A percentile compares a stretch with the other conserved stretches of the same genome.
phyloP scores from a whole-genome alignment of 78 protist genomes.

The Pelomyxa schiedti region DNA sequence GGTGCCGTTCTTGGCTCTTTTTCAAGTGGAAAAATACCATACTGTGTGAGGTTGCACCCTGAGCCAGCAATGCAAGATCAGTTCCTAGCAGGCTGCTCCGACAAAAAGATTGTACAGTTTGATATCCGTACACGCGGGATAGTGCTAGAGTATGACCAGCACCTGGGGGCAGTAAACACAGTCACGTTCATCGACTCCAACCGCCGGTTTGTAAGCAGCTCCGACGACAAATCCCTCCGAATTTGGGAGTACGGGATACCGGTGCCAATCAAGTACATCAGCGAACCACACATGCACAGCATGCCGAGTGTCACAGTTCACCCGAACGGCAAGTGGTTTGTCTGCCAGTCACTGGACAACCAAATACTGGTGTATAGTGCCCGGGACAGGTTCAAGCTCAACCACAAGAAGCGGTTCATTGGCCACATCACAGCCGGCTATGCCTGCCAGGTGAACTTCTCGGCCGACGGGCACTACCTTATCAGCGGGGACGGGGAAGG shows the following conservation, averaged over 20 bases:
- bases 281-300: constrained; percentile 55
- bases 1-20: constrained; percentile 62
- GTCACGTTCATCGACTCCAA: constrained; percentile 80
- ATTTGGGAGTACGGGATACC: constrained; percentile 94
- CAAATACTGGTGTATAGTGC: constrained; percentile 67
- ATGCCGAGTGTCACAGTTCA: constrained; percentile 69
- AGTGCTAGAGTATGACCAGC: constrained; percentile 83
- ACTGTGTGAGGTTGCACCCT: constrained; percentile 69
- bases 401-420: constrained; percentile 63
- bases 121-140: constrained; percentile 51
- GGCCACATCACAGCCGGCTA: constrained; percentile 88
- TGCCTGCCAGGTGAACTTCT: constrained; percentile 78
- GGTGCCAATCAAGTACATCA: constrained; percentile 75
- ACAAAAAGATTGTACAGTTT: constrained; percentile 65
- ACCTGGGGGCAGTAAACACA: constrained; percentile 82
- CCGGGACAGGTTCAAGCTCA: constrained; percentile 51
- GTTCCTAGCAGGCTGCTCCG: constrained; percentile 69
- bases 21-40: constrained; percentile 43
- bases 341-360: constrained; percentile 82
- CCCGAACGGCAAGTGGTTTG: constrained; percentile 77
- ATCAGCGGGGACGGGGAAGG: constrained; percentile 84
- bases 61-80: constrained; percentile 41
- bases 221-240: constrained; percentile 88
- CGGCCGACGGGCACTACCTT: constrained; percentile 85
- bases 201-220: constrained; percentile 63